phyloP scores from a whole-genome alignment of 2,329 filamentous ascomycete genomes.

The Colletotrichum liaoningense region DNA sequence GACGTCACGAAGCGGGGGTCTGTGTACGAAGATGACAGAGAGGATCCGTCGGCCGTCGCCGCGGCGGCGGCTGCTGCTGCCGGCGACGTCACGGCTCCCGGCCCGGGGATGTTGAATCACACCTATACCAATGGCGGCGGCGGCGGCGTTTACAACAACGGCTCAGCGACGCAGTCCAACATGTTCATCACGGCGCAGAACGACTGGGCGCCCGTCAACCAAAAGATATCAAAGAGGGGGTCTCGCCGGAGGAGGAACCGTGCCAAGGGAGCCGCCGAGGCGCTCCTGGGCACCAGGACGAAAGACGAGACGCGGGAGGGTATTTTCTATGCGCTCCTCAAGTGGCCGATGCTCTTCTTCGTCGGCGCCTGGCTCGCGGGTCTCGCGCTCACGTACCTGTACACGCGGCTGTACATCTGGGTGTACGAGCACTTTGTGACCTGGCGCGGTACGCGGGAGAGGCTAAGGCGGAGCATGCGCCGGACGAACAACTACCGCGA shows the following conservation, averaged over 20 bases:
- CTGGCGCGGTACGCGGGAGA: slow-evolving; percentile 85
- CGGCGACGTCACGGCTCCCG: slow-evolving; percentile 44
- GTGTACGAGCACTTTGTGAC: slow-evolving; percentile 91
- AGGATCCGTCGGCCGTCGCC: slow-evolving; percentile 50
- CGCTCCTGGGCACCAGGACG: slow-evolving; percentile 66
- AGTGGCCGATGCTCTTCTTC: slow-evolving; percentile 88
- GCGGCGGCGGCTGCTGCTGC: slow-evolving; percentile 53
- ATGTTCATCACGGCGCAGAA: slow-evolving; percentile 89
- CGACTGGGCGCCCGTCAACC: slow-evolving; percentile 92
- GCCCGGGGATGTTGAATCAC: slow-evolving; percentile 7
- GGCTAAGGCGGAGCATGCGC: slow-evolving; percentile 77
- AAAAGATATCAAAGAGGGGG: slow-evolving; percentile 66
- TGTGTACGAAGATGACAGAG: slow-evolving; percentile 42
- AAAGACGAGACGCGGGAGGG: slow-evolving; percentile 96
- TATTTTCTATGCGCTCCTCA: slow-evolving; percentile 87
- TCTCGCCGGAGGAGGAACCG: slow-evolving; percentile 50
- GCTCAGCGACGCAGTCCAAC: slow-evolving; percentile 46
- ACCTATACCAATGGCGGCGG: slow-evolving; percentile 25
- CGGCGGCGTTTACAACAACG: neutral
- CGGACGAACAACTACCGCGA: slow-evolving; percentile 80
- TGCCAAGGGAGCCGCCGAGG: slow-evolving; percentile 51
- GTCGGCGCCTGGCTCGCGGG: slow-evolving; percentile 85
- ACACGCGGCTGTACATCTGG: slow-evolving; percentile 90
- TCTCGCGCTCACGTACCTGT: slow-evolving; percentile 78
- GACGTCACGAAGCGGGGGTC: slow-evolving; percentile 56